Evolutionary conservation across 2,329 filamentous ascomycete species (phyloP).

Genomic region (Clarireedia homoeocarpa): DNA sequence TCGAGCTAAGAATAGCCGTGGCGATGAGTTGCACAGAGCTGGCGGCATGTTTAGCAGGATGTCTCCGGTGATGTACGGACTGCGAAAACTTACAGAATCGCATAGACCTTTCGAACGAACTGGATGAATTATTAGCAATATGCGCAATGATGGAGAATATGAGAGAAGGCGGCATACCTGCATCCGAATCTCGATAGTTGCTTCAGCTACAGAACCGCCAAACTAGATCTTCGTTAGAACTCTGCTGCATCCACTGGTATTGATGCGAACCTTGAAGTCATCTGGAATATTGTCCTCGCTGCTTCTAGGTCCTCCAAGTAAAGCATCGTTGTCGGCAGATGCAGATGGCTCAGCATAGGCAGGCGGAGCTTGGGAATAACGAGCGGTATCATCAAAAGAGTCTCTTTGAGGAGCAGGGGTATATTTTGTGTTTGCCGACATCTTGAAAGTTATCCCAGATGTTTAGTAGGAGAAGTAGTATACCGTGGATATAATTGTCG

Average conservation of each 20-base stretch:
- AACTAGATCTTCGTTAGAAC: conserved; percentile 47
- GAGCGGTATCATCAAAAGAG: conserved; percentile 61
- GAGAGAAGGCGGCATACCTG: conserved; percentile 2
- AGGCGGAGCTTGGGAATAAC: conserved; percentile 71
- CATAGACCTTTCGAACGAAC: conserved; percentile 95
- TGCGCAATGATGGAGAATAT: neutral
- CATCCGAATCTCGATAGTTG: conserved; percentile 89
- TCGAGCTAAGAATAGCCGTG: conserved; percentile 69
- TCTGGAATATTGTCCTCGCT: conserved; percentile 91
- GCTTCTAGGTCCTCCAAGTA: conserved; percentile 58
- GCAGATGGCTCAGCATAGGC: conserved; percentile 62
- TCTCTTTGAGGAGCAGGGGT: conserved; percentile 77
- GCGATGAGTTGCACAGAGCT: conserved; percentile 83
- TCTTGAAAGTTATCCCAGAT: neutral
- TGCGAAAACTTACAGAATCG: conserved; percentile 60
- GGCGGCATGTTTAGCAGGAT: conserved; percentile 4
- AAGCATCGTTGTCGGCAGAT: conserved; percentile 43
- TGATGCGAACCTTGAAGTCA: conserved; percentile 76
- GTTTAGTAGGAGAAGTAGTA: too few relatives aligned
- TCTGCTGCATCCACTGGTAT: neutral
- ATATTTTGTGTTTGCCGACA: conserved; percentile 77
- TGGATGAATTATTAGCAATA: conserved; percentile 38
- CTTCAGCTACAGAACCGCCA: conserved; percentile 86
- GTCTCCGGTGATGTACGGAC: neutral
- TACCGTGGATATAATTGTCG: too few relatives aligned